Conservation (phyloP, 2,329 filamentous ascomycete genomes). For the Talaromyces islandicus region DNA sequence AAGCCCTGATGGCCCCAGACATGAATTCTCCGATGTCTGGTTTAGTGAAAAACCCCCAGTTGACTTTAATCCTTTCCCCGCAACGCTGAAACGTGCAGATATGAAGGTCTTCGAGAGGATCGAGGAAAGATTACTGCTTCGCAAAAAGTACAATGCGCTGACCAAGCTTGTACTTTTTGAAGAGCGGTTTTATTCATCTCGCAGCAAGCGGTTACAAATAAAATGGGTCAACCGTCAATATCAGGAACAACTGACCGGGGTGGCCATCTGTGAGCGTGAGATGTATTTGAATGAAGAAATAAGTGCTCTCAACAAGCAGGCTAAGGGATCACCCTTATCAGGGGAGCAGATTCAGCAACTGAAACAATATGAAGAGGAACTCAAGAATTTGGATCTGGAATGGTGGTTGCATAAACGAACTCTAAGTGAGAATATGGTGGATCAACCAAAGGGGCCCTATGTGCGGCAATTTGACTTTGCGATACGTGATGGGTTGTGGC, state of each 20-base stretch:
- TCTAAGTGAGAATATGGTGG: not conserved
- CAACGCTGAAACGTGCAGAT: not conserved
- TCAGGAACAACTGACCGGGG: not conserved
- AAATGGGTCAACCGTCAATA: not conserved
- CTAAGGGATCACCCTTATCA: not conserved
- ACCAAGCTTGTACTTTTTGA: constrained; percentile 1
- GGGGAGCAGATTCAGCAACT: not conserved
- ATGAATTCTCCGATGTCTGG: not conserved
- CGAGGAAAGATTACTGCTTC: not conserved
- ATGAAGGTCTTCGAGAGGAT: constrained; percentile 6
- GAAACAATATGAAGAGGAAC: not conserved
- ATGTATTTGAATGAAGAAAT: constrained; percentile 6
- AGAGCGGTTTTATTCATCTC: not conserved
- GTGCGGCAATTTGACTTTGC: not conserved
- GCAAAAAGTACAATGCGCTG: not conserved
- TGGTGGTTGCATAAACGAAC: constrained; percentile 4
- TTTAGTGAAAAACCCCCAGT: not conserved
- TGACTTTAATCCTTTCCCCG: not conserved
- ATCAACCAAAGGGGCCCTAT: constrained; percentile 3
- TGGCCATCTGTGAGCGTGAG: constrained; percentile 5
- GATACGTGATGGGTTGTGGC: not conserved
- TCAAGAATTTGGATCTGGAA: constrained; percentile 2
- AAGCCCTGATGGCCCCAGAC: no score
- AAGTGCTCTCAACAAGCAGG: not conserved
- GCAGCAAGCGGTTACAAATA: not conserved